Base-by-base conservation (phyloP, 148 eudicot genomes). In the Rhododendron molle region DNA sequence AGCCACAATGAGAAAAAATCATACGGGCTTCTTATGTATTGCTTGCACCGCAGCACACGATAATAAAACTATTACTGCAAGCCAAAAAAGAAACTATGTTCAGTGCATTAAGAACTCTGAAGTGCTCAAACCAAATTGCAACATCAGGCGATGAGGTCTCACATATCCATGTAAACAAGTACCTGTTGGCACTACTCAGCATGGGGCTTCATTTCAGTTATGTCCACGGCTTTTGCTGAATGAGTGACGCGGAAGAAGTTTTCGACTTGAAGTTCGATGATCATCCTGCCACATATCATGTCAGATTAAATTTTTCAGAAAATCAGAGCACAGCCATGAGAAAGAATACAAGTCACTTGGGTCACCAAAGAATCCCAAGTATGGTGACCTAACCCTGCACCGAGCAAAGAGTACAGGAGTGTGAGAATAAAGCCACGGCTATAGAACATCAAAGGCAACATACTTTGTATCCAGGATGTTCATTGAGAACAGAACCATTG, bases 211-310 rank as follows among this genome's bases (percentile, higher is more conserved):
- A 44, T 40, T 76, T 91, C 89, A 95, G 89, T 86, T 94, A 83
- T 90, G 92, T 38, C 96, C 98, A 79, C 85, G 94, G 86, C 94
- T 93, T 92, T 90, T 94, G 89, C 93, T 97, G 87, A 97, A 95
- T 85, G 99, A 97, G 86, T 95, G 93, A 38, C 89, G 96, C 28
- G 98, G 87, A 85, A 95, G 85, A 86, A 94, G 96, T 85, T 95
- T 97, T 72, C 88, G 88, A 81, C 92, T 90, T 62, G 97, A 84
- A 83, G 94, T 80, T 40, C 44, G 89, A 82, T 91, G 94, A 85
- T 97, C 99, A 90, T 97, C 98, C 99, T 97, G 88, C 86, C 90
- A 87, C 80, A 78, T 80, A 49, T 87, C 81, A 85, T 26, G 46
- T 71, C 87, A 90, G 77, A 54, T 69, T 46, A 52, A 43, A 46